Evolutionary conservation across 306 rosid genomes (phyloP), one percentile per base, ranked within the genome.

Genomic region (Vicia faba): DNA sequence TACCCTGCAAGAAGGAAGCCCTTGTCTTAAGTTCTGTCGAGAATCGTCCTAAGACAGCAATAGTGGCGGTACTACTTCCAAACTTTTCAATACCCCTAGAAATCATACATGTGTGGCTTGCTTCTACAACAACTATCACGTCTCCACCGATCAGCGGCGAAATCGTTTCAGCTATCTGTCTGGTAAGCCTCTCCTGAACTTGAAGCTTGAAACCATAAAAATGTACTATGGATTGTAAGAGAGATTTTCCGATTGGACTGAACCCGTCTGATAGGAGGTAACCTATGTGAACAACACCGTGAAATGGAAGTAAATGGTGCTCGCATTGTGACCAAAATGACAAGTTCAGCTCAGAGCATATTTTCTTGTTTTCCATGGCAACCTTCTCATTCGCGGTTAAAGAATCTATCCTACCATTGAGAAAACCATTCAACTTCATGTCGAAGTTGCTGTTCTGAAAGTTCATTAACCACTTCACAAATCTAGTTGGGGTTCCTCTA

Each of bases 161-260:
- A 64, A 85, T 84, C 11, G 83, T 85, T 82, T 95, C 99, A 4
- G 99, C 97, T 74, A 95, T 86, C 83, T 95, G 97, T 72, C 97
- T 81, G 1, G 99, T 95, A 65, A 95, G 88, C 75, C 97, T 86
- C 69, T 95, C 99, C 79, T 95, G 99, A 25, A 95, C 99, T 82
- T 95, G 99, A 46, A 90, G 99, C 87, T 90, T 95, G 76, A 86
- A 90, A 18, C 97, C 97, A 38, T 85, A 90, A 78, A 95, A 95
- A 75, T 84, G 87, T 5, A 95, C 87, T 40, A 95, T 75, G 1
- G 97, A 88, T 77, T 82, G 93, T 40, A 95, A 20, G 53, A 84
- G 84, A 31, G 96, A 81, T 75, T 81, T 88, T 75, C 83, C 84
- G 0, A 86, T 68, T 15, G 89, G 86, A 66, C 59, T 77, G 63